Evolutionary conservation across 768 basidiomycete genomes (phyloP).

Genomic region (Tulasnella sp.): DNA sequence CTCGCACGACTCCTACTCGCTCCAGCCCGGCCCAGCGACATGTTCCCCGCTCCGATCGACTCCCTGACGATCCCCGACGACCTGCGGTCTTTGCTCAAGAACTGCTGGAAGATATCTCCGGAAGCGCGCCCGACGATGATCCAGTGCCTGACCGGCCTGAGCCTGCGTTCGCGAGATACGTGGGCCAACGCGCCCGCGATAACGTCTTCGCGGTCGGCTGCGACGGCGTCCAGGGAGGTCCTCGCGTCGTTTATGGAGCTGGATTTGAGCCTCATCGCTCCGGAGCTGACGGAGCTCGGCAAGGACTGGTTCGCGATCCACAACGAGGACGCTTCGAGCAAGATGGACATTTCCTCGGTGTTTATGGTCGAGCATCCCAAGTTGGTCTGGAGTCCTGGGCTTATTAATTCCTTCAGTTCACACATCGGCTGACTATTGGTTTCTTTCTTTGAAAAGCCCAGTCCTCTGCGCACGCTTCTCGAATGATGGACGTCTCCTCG

Average conservation of each 20-base stretch:
- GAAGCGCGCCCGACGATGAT: background rate
- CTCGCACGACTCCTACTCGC: background rate
- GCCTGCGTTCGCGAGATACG: background rate
- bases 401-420: background rate
- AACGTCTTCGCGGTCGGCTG: background rate
- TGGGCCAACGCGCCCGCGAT: background rate
- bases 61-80: background rate
- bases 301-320: background rate
- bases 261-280: background rate
- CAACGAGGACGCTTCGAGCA: background rate
- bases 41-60: slow-evolving; percentile 3
- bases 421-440: background rate
- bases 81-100: background rate
- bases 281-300: background rate
- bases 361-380: background rate
- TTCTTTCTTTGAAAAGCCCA: background rate
- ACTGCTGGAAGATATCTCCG: background rate
- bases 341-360: background rate
- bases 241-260: background rate
- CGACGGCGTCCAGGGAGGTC: background rate
- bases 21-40: background rate
- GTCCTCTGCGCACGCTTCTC: background rate
- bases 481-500: background rate
- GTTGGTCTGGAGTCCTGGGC: background rate
- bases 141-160: background rate